Evolutionary conservation across 257 asterid genomes (phyloP).

Genomic region (Gynochthodes officinalis): DNA sequence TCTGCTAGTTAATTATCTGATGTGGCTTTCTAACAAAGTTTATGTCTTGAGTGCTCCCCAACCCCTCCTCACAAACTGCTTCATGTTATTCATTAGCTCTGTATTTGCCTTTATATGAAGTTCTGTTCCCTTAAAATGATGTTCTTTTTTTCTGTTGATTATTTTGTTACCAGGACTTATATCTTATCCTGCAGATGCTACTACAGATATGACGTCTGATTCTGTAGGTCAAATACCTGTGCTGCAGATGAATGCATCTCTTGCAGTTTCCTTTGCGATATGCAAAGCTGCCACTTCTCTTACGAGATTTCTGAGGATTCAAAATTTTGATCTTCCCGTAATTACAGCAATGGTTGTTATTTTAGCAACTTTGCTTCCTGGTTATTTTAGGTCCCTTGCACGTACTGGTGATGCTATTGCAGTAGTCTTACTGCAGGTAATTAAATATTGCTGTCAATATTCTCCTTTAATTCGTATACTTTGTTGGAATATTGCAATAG

Average conservation of each 20-base stretch:
- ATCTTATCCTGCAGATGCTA: conserved; percentile 36
- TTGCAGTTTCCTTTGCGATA: conserved; percentile 63
- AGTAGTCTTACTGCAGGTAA: conserved; percentile 68
- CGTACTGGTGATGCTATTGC: conserved; percentile 73
- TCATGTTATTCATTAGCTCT: background rate
- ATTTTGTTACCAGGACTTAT: conserved; percentile 6
- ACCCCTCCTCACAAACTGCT: too few relatives aligned
- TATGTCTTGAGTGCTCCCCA: too few relatives aligned
- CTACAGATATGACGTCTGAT: conserved; percentile 31
- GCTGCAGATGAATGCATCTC: conserved; percentile 56
- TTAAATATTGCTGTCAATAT: background rate
- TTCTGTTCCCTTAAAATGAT: background rate
- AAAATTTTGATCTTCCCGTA: conserved; percentile 67
- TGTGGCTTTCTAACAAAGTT: too few relatives aligned
- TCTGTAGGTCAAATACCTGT: conserved; percentile 45
- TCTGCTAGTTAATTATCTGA: too few relatives aligned
- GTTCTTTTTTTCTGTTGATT: background rate
- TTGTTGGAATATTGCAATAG: background rate
- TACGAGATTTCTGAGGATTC: conserved; percentile 32
- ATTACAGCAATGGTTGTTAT: conserved; percentile 66
- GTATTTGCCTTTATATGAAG: background rate
- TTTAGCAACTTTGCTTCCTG: conserved; percentile 61
- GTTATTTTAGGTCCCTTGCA: conserved; percentile 54
- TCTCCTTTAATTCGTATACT: background rate
- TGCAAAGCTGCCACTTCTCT: conserved; percentile 59